Evolutionary conservation across 2,329 filamentous ascomycete species (phyloP).

Genomic region (Corynespora cassiicola): DNA sequence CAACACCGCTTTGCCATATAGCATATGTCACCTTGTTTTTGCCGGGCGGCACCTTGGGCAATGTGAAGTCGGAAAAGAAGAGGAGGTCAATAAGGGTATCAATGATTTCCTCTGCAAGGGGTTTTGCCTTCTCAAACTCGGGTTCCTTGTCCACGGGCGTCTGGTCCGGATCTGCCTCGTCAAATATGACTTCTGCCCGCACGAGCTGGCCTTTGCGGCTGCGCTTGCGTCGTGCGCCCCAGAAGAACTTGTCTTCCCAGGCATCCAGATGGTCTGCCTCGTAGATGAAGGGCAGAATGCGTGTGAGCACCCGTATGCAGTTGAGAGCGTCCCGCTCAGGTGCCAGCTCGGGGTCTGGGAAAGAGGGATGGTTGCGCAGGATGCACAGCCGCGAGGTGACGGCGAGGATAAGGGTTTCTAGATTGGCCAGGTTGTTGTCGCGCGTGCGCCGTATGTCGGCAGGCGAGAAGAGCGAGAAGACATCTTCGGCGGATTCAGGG

Average conservation of each 20-base stretch:
- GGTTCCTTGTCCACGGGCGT: constrained; percentile 55
- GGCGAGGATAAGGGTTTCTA: constrained; percentile 86
- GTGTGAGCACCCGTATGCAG: constrained; percentile 88
- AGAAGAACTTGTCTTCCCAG: constrained; percentile 96
- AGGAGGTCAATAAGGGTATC: constrained; percentile 88
- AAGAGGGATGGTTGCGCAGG: constrained; percentile 82
- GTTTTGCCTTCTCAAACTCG: constrained; percentile 82
- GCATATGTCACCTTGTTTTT: constrained; percentile 87
- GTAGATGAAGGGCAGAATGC: constrained; percentile 88
- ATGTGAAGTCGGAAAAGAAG: constrained; percentile 89
- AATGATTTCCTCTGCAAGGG: constrained; percentile 89
- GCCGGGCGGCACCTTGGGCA: constrained; percentile 73
- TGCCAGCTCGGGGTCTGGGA: constrained; percentile 84
- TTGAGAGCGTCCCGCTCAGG: constrained; percentile 89
- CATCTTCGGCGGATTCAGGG: constrained; percentile 92
- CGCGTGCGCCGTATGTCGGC: constrained; percentile 80
- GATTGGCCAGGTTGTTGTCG: constrained; percentile 82
- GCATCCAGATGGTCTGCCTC: constrained; percentile 80
- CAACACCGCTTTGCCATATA: constrained; percentile 98
- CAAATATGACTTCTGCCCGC: constrained; percentile 78
- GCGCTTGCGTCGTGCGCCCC: constrained; percentile 75
- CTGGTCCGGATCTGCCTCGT: constrained; percentile 69
- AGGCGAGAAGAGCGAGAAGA: constrained; percentile 94
- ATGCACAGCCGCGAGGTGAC: constrained; percentile 82
- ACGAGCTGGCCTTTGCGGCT: constrained; percentile 52